Evolutionary conservation across 164 flowering plant genomes (phyloP), one percentile per base, ranked within the genome.

Genomic region (Vitis rupestris): DNA sequence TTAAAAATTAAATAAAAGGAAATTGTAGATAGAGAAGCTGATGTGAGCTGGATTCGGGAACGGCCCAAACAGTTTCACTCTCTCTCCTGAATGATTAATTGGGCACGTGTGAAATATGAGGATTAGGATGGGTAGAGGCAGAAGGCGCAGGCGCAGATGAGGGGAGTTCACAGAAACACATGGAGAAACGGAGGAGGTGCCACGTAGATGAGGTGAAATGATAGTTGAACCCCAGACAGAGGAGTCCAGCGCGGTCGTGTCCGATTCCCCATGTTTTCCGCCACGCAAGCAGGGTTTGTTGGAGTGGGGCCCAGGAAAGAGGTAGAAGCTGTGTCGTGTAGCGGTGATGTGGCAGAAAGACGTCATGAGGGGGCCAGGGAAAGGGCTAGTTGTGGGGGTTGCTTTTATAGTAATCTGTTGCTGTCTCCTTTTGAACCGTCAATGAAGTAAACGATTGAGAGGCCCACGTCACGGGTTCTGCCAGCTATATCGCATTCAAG

Each of bases 51-150:
- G 27, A 23, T 23, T 23, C 27, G 0, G 1, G 59, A 65, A 60
- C 47, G 52, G 61, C 67, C 62, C 29, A 70, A 69, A 77, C 57
- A 47, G 61, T 73, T 70, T 47, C 29, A 3, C 23, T 52, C 65
- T 66, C 63, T 70, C 61, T 67, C 71, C 49, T 59, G 69, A 50
- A 72, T 72, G 54, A 72, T 54, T 64, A 23, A 37, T 44, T 10
- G 11, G 72, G 66, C 80, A 74, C 80, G 75, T 74, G 77, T 50
- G 68, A 74, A 78, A 78, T 63, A 71, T 59, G 76, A 16, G 44
- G 44, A 37, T 37, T 23, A 6, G 44, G 44, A 37, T 3, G 44
- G 44, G 4, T 37, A 6, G 7, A 37, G 44, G 44, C 44, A 3
- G 44, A 1, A 37, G 44, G 44, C 44, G 27, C 27, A 23, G 44